Evolutionary conservation across 768 basidiomycete species (phyloP).

Genomic region (Russula dissimulans): DNA sequence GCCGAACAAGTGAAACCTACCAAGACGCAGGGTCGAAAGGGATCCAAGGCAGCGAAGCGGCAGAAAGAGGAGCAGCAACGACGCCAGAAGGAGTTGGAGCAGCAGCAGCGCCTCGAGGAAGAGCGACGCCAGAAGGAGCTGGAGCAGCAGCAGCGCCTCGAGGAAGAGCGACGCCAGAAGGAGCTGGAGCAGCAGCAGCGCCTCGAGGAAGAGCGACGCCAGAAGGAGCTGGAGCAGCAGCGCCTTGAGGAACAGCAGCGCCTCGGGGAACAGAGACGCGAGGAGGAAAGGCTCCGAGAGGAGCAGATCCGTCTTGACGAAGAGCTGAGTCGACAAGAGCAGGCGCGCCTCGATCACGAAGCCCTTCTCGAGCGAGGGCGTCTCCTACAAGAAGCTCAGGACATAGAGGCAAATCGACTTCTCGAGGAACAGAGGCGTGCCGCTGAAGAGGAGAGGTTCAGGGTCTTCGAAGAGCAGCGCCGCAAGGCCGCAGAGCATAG

Average conservation of each 20-base stretch:
- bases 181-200: neutral
- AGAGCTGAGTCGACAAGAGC: constrained; percentile 12
- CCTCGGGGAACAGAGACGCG: constrained; percentile 21
- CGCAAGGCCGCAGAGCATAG: constrained; percentile 28
- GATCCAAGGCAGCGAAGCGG: constrained; percentile 12
- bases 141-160: neutral
- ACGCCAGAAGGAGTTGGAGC: constrained; percentile 9
- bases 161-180: constrained; percentile 13
- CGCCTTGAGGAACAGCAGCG: constrained; percentile 26
- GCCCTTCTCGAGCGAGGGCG: constrained; percentile 9
- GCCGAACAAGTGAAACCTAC: constrained; percentile 4
- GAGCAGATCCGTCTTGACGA: constrained; percentile 16
- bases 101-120: neutral
- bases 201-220: constrained; percentile 10
- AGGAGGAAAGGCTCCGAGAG: constrained; percentile 11
- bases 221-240: constrained; percentile 19
- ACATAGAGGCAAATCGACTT: constrained; percentile 7
- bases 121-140: constrained; percentile 17
- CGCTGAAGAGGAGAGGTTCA: constrained; percentile 16
- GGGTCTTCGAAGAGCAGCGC: constrained; percentile 28
- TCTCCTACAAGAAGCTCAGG: neutral
- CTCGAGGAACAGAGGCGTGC: constrained; percentile 7
- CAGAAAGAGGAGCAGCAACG: constrained; percentile 20
- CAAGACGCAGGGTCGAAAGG: constrained; percentile 4
- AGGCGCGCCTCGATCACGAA: constrained; percentile 8